Evolutionary conservation across 441 rosid species (phyloP).

Genomic region (Pelargonium citronellum): DNA sequence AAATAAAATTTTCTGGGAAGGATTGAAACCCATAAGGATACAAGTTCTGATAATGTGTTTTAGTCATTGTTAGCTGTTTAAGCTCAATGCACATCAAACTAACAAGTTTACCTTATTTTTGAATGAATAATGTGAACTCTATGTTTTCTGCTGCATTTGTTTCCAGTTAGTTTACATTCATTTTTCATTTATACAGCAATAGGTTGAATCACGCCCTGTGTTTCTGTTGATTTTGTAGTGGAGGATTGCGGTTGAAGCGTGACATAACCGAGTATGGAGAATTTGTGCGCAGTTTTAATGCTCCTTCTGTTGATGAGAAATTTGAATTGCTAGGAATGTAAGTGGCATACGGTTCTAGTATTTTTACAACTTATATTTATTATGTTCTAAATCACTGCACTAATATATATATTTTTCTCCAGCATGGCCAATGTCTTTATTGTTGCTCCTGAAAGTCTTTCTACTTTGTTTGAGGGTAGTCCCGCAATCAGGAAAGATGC

Average conservation of each 20-base stretch:
- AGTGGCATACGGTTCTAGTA: constrained; percentile 25
- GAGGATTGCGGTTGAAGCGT: constrained; percentile 94
- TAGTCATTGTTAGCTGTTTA: constrained; percentile 1
- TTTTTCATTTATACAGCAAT: background rate
- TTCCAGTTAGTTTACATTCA: background rate
- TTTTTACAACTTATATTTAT: background rate
- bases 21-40: background rate
- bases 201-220: background rate
- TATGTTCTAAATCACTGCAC: constrained; percentile 12
- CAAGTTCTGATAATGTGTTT: background rate
- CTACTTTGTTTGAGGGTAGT: constrained; percentile 86
- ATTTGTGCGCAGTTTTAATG: constrained; percentile 75
- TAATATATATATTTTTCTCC: constrained; percentile 25
- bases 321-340: constrained; percentile 93
- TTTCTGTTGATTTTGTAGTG: constrained; percentile 38
- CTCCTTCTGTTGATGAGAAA: constrained; percentile 92
- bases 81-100: background rate
- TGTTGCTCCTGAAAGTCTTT: constrained; percentile 94
- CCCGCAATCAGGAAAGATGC: constrained; percentile 91
- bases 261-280: constrained; percentile 90
- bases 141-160: background rate
- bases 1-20: too few species aligned
- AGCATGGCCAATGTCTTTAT: constrained; percentile 92
- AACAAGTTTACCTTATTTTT: background rate
- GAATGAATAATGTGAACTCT: background rate